A percentile compares a stretch with the other conserved stretches of the same genome.
Conservation (phyloP, 768 basidiomycete species). For the Tulasnella sp. region DNA sequence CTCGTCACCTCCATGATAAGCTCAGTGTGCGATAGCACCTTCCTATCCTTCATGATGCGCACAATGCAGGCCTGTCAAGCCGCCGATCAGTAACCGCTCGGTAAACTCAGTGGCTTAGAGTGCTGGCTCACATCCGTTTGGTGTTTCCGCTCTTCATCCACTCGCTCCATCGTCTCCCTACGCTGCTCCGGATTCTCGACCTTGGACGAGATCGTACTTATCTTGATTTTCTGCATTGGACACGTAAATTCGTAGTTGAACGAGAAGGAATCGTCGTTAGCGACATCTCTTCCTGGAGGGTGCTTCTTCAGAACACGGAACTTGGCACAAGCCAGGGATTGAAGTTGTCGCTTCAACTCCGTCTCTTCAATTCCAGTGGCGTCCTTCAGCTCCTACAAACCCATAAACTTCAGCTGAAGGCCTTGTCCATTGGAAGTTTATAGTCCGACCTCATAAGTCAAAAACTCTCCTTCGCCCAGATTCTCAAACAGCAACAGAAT, state of each 20-base stretch:
- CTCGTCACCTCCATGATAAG: slow-evolving; percentile 86
- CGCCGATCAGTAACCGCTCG: not conserved
- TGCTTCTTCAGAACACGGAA: slow-evolving; percentile 89
- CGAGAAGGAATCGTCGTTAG: slow-evolving; percentile 72
- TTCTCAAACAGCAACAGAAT: slow-evolving; percentile 86
- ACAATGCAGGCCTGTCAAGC: slow-evolving; percentile 83
- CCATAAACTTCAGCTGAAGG: not conserved
- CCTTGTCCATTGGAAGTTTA: not conserved
- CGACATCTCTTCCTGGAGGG: slow-evolving; percentile 81
- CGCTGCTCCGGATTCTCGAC: slow-evolving; percentile 84
- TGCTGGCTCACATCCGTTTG: slow-evolving; percentile 71
- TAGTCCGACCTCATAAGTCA: slow-evolving; percentile 67
- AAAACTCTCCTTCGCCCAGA: slow-evolving; percentile 57
- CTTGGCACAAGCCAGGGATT: slow-evolving; percentile 93
- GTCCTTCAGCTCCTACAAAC: slow-evolving; percentile 72
- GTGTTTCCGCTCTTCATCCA: slow-evolving; percentile 88
- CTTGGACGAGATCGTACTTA: slow-evolving; percentile 80
- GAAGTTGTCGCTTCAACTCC: slow-evolving; percentile 88
- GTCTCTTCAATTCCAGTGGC: slow-evolving; percentile 67
- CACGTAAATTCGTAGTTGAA: slow-evolving; percentile 82
- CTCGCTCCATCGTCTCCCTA: slow-evolving; percentile 81
- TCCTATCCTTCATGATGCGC: slow-evolving; percentile 94
- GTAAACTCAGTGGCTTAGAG: not conserved
- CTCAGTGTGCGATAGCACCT: slow-evolving; percentile 82
- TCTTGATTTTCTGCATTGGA: slow-evolving; percentile 87